Evolutionary conservation across 495 filamentous ascomycete species (phyloP), one percentile per base, ranked within the genome.

Genomic region (Penicillium alfredii): DNA sequence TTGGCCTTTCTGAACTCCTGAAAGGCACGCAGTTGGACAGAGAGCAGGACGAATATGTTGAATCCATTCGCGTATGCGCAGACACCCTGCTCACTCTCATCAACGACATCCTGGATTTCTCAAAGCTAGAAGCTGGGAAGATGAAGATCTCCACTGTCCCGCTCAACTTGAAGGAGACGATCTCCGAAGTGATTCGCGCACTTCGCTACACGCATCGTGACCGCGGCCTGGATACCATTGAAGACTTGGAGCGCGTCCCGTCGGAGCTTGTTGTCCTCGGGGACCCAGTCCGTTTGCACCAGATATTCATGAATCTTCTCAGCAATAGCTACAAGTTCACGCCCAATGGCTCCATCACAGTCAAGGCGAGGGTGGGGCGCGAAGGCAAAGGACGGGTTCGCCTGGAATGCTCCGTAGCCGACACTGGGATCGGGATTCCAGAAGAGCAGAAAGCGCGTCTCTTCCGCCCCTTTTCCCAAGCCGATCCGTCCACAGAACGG

Each of bases 321-420:
- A 84, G 86, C 46, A 95, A 95, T 65, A 88, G 82, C 56, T 82
- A 96, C 58, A 95, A 95, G 53, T 95, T 95, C 60, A 95, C 88
- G 0, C 81, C 86, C 23, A 75, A 83, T 42, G 88, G 88, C 6
- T 83, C 83, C 8, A 84, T 95, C 32, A 88, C 82, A 3, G 85
- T 94, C 35, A 73, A 73, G 35, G 83, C 86, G 5, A 73, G 64
- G 36, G 76, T 84, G 18, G 78, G 83, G 27, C 66, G 71, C 10
- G 85, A 94, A 59, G 78, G 76, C 30, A 68, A 76, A 8, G 77
- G 85, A 26, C 72, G 64, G 26, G 78, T 88, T 7, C 78, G 75
- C 33, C 61, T 94, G 28, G 86, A 83, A 20, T 89, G 86, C 56
- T 88, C 84, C 46, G 86, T 95, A n/a, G 64, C 78, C 23, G 88